Base-by-base conservation (phyloP, 768 basidiomycete species). In the Boletus vinaceobasis region DNA sequence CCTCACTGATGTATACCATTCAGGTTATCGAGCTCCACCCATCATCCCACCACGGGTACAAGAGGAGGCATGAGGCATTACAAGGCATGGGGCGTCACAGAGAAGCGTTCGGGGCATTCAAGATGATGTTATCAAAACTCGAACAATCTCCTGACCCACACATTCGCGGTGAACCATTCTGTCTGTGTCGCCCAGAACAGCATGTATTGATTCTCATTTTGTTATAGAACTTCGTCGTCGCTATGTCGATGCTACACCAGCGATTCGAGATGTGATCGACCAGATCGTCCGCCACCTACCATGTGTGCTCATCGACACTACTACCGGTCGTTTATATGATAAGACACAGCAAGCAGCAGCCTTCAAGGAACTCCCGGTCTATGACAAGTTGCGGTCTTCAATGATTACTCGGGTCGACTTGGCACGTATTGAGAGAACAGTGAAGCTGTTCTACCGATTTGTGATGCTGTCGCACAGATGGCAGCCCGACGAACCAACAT, bases 391-490 rank as follows among this genome's bases (percentile, higher is more conserved):
- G 1, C 14, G 21, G 1, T 55, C 58, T 7, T 59, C 57, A 0
- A 54, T 46, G 52, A 50, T 33, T 0, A 56, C 14, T 0, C 5
- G 4, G 11, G 36, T 50, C 7, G 46, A 59, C 33, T 9, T 7
- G 13, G 15, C 19, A 1, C 43, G 38, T 17, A 59, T 59, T 10
- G 0, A 2, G 11, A 33, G 1, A 1, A 48, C 5, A 17, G 57
- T 47, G 11, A 33, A 32, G 11, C 4, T 13, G 1, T 58, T 46
- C 9, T 58, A 58, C 19, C 8, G 9, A 31, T 58, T 57, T 8
- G 52, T 43, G 11, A 57, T 55, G 57, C 8, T 56, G 2, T 56
- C 53, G 0, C 58, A 57, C 36, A 40, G 13, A 37, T 52, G 55
- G 50, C n/a, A 52, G 9, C 17, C 4, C 1, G 3, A 15, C 2